Percentiles rank a stretch among this genome's conserved stretches.
Conservation (phyloP, 768 basidiomycete genomes). For the Suillus decipiens region DNA sequence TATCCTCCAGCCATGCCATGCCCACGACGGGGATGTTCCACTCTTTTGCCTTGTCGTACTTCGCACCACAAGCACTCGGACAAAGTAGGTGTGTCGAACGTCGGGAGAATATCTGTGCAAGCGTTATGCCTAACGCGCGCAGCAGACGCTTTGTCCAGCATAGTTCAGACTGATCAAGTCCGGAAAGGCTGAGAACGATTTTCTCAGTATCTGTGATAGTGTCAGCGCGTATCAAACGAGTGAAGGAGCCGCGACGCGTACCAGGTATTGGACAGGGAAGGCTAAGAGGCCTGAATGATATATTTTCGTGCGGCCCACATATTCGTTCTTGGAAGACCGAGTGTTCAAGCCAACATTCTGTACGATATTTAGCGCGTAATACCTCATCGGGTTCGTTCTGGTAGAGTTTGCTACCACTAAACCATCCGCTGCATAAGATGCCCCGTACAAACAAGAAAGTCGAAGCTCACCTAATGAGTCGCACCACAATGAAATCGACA, state of each 20-base stretch:
- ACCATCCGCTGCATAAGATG: constrained; percentile 1
- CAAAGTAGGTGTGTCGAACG: constrained; percentile 82
- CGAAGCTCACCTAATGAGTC: constrained; percentile 65
- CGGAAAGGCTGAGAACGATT: constrained; percentile 69
- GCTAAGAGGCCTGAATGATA: constrained; percentile 68
- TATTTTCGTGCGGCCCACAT: constrained; percentile 63
- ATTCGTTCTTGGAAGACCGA: constrained; percentile 79
- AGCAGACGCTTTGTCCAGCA: constrained; percentile 67
- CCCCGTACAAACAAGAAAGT: neutral
- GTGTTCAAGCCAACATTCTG: constrained; percentile 93
- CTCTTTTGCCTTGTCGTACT: constrained; percentile 75
- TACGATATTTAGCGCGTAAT: constrained; percentile 63
- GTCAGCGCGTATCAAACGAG: neutral
- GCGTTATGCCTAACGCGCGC: constrained; percentile 62
- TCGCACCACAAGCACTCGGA: constrained; percentile 65
- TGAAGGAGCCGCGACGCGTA: constrained; percentile 25
- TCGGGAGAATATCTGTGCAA: constrained; percentile 61
- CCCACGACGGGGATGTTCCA: constrained; percentile 79
- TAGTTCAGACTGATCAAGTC: constrained; percentile 68
- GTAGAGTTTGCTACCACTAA: constrained; percentile 72
- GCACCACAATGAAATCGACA: constrained; percentile 67
- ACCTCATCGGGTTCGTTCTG: constrained; percentile 51
- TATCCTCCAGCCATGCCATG: constrained; percentile 66
- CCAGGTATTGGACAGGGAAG: constrained; percentile 61
- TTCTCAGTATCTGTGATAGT: constrained; percentile 50